phyloP scores from a whole-genome alignment of 2,329 filamentous ascomycete genomes.

The Diaporthe humulicola region DNA sequence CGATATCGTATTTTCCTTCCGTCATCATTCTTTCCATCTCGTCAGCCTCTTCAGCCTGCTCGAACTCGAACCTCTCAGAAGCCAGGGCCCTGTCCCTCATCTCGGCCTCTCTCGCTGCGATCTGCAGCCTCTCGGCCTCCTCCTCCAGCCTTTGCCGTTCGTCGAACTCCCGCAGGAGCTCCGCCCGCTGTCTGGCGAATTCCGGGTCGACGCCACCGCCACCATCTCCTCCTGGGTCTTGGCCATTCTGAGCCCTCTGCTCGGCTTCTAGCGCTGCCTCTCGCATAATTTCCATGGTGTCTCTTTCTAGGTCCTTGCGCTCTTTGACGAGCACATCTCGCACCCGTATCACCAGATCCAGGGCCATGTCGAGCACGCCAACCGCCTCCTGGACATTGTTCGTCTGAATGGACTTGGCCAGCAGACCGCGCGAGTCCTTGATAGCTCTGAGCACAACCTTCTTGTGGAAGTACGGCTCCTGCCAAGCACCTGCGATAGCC shows the following conservation, averaged over 20 bases:
- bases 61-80: not conserved
- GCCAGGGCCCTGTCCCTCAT: slow-evolving; percentile 34
- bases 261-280: slow-evolving; percentile 47
- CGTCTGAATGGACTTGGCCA: slow-evolving; percentile 33
- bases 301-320: slow-evolving; percentile 42
- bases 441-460: slow-evolving; percentile 41
- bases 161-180: slow-evolving; percentile 28
- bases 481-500: slow-evolving; percentile 42
- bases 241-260: slow-evolving; percentile 9
- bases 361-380: slow-evolving; percentile 44
- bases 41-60: slow-evolving; percentile 33
- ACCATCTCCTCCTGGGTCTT: not conserved
- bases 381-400: slow-evolving; percentile 36
- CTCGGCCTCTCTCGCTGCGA: slow-evolving; percentile 9
- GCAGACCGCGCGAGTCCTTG: slow-evolving; percentile 42
- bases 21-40: slow-evolving; percentile 37
- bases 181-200: slow-evolving; percentile 22
- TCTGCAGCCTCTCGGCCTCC: slow-evolving; percentile 3
- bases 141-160: slow-evolving; percentile 23
- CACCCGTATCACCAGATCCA: slow-evolving; percentile 41
- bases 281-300: slow-evolving; percentile 48
- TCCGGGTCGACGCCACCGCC: not conserved
- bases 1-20: slow-evolving; percentile 17
- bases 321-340: slow-evolving; percentile 42
- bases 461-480: slow-evolving; percentile 42